A percentile compares a stretch with the other conserved stretches of the same genome.
phyloP scores from a whole-genome alignment of 768 basidiomycete genomes.

The Leccinum uliginosum region DNA sequence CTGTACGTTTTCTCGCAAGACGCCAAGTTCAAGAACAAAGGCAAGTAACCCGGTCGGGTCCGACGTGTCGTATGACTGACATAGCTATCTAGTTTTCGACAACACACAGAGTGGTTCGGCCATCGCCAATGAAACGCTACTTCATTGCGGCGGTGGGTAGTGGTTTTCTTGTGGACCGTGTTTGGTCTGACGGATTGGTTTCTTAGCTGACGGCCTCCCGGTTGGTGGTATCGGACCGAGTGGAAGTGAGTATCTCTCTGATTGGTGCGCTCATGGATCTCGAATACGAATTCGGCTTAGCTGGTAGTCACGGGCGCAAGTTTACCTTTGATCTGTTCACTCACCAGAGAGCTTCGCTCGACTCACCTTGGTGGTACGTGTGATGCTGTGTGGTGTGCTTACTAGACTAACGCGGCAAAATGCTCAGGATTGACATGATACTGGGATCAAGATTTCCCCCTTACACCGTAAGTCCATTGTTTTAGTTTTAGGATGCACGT shows the following conservation, averaged over 20 bases:
- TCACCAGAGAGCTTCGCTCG: constrained; percentile 57
- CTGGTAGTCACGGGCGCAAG: constrained; percentile 69
- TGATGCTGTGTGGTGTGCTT: neutral
- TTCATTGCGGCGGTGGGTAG: constrained; percentile 53
- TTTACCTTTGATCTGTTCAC: constrained; percentile 76
- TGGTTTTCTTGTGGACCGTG: neutral
- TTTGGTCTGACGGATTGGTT: neutral
- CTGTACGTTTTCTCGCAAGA: constrained; percentile 75
- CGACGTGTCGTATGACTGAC: neutral
- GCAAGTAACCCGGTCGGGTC: constrained; percentile 33
- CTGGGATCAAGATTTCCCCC: constrained; percentile 28
- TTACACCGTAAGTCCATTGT: constrained; percentile 18
- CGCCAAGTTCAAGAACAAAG: constrained; percentile 55
- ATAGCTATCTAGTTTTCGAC: constrained; percentile 48
- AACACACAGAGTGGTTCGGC: constrained; percentile 71
- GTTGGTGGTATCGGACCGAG: constrained; percentile 72
- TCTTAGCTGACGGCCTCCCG: constrained; percentile 55
- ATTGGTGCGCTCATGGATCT: neutral
- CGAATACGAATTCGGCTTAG: constrained; percentile 30
- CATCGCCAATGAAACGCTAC: constrained; percentile 65
- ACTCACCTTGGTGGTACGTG: constrained; percentile 35
- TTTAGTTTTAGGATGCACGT: neutral
- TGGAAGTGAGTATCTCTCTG: constrained; percentile 53
- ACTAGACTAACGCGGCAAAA: neutral
- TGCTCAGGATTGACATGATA: constrained; percentile 22